Evolutionary conservation across 371 early-diverging fungal species (phyloP).

Genomic region (Lichtheimia ramosa): DNA sequence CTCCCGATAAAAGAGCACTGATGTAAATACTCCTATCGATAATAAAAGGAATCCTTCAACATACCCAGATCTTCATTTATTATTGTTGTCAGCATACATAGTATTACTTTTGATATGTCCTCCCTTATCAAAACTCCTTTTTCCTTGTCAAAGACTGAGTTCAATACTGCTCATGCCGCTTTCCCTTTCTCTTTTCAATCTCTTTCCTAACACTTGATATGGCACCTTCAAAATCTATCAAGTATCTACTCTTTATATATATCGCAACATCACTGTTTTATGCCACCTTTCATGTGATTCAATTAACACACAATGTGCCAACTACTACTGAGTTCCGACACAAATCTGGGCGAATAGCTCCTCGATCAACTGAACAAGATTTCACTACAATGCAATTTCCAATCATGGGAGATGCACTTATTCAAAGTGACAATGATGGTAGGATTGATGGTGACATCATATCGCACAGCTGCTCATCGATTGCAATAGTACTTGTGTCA

Average conservation of each 20-base stretch:
- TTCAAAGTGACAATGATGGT: no score
- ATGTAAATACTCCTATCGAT: no score
- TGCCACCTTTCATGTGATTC: slow-evolving; percentile 11
- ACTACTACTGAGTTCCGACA: background rate
- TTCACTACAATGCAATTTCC: no score
- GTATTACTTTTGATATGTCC: background rate
- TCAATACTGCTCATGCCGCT: background rate
- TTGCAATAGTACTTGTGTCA: slow-evolving; percentile 33
- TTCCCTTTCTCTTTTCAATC: slow-evolving; percentile 8
- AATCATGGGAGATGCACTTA: no score
- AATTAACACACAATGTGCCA: background rate
- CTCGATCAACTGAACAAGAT: background rate
- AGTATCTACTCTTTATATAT: slow-evolving; percentile 8
- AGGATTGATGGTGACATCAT: no score
- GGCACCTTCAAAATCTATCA: slow-evolving; percentile 4
- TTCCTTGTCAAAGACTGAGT: background rate
- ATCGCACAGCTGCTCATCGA: background rate
- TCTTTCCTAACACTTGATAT: background rate
- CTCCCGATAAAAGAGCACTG: no score
- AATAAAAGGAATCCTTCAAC: no score
- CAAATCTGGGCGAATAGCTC: slow-evolving; percentile 8
- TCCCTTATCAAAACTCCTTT: background rate
- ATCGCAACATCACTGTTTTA: slow-evolving; percentile 8
- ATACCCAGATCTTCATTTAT: no score
- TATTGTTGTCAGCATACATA: slow-evolving; percentile 4